A percentile compares a stretch with the other conserved stretches of the same genome.
Evolutionary conservation across 2,329 filamentous ascomycete species (phyloP).

Genomic region (Ceratocystis variospora): DNA sequence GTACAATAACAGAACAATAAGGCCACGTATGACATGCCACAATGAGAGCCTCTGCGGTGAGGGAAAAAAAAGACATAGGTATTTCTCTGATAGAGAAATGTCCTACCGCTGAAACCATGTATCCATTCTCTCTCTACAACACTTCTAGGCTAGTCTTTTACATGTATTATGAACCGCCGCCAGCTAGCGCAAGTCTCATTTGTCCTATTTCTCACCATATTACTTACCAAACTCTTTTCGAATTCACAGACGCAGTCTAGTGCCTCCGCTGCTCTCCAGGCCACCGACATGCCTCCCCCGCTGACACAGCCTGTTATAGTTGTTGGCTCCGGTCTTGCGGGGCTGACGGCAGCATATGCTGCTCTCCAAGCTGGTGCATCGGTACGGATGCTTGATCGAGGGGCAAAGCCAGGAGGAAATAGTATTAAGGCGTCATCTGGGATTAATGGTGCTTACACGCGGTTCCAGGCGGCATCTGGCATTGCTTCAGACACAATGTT

Average conservation of each 20-base stretch:
- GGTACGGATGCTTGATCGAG: conserved; percentile 46
- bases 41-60: neutral
- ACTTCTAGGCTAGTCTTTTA: neutral
- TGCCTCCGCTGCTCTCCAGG: neutral
- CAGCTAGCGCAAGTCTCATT: conserved; percentile 3
- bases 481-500: conserved; percentile 29
- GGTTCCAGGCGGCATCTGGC: conserved; percentile 36
- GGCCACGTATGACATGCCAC: conserved; percentile 3
- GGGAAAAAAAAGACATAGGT: neutral
- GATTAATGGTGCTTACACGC: conserved; percentile 49
- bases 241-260: neutral
- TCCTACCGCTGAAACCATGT: neutral
- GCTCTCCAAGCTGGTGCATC: conserved; percentile 38
- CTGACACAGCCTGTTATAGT: conserved; percentile 35
- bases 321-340: conserved; percentile 52
- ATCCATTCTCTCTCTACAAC: neutral
- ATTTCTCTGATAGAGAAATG: neutral
- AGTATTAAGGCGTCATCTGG: conserved; percentile 54
- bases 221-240: neutral
- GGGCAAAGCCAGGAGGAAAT: conserved; percentile 47
- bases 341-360: conserved; percentile 44
- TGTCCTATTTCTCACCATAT: neutral
- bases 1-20: neutral
- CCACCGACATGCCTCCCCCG: neutral
- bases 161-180: conserved; percentile 1